Base-by-base conservation (phyloP, 1,284 basidiomycete species). In the Cutaneotrichosporon cutaneum region DNA sequence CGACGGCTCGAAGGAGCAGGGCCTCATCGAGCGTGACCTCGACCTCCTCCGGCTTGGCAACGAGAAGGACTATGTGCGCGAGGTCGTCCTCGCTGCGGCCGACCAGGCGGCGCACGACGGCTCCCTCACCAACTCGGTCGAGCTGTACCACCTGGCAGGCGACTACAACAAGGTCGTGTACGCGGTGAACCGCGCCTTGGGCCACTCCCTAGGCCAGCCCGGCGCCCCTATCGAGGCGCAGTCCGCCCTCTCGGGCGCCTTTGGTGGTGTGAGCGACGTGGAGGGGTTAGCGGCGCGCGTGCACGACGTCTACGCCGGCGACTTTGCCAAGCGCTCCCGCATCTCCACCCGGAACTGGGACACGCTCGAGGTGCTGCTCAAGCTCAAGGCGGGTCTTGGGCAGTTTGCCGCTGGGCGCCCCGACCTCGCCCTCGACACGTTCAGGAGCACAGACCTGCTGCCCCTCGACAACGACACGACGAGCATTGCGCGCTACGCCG, bases 61-160 rank as follows among this genome's bases (percentile, higher is more conserved):
- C 72, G 81, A 83, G 60, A 82, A 85, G 53, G 86, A 90, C 57
- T 96, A 90, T 82, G 87, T 94, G 59, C 85, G 86, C 36, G 84
- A 90, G 44, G 92, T 98, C 61, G 89, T 98, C 58, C 82, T 88
- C 63, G 86, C 87, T 13, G 90, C 93, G 0, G 91, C 94, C 1
- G 83, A 85, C 56, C 84, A 90, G 70, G 88, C 84, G 83, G 61
- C 89, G 84, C 78, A 87, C 53, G 83, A 85, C 65, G 79, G 82
- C 55, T 88, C 90, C 32, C 87, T 90, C 48, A 85, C 88, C 6
- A 93, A 98, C 76, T 93, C 94, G 2, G 94, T 99, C 80, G 90
- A 95, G 77, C 82, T 99, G 52, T 98, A 93, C 82, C 95, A 98
- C 80, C 86, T 98, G 39, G 93, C 94, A 0, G 90, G 92, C 42